Conservation (phyloP, 495 filamentous ascomycete genomes). For the Pyrenula aspistea region DNA sequence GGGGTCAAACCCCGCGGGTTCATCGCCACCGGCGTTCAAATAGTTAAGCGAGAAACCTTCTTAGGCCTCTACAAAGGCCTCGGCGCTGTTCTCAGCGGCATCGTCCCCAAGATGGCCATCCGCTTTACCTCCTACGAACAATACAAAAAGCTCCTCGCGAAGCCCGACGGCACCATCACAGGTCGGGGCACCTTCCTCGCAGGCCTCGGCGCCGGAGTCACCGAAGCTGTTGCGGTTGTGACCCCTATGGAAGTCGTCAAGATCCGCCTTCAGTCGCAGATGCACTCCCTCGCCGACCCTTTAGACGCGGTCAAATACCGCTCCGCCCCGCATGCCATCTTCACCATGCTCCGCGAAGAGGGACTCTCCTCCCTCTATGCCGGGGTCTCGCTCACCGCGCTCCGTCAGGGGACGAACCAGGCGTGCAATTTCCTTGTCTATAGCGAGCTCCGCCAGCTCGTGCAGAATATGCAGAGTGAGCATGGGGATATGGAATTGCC, state of each 20-base stretch:
- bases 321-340: slow-evolving; percentile 90
- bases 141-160: slow-evolving; percentile 75
- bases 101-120: slow-evolving; percentile 99
- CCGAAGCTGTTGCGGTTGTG: slow-evolving; percentile 89
- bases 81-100: slow-evolving; percentile 89
- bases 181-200: slow-evolving; percentile 76
- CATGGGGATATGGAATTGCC: slow-evolving; percentile 54
- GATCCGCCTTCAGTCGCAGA: slow-evolving; percentile 93
- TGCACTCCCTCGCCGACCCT: slow-evolving; percentile 89
- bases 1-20: slow-evolving; percentile 85
- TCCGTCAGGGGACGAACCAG: slow-evolving; percentile 93
- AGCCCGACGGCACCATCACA: slow-evolving; percentile 52
- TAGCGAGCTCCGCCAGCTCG: slow-evolving; percentile 72
- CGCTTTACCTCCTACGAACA: slow-evolving; percentile 95
- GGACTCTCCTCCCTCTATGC: slow-evolving; percentile 79
- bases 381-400: slow-evolving; percentile 83
- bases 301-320: slow-evolving; percentile 91
- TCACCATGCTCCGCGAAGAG: slow-evolving; percentile 86
- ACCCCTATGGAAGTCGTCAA: slow-evolving; percentile 99
- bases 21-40: slow-evolving; percentile 72
- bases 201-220: slow-evolving; percentile 84
- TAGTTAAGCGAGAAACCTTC: slow-evolving; percentile 79
- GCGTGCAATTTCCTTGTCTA: slow-evolving; percentile 99
- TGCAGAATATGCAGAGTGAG: slow-evolving; percentile 50
- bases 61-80: slow-evolving; percentile 93